These are phyloP conservation scores for Usnea hakonensis DNA, from an alignment of 495 filamentous ascomycete species.

Conservation along the genomic window DNA sequence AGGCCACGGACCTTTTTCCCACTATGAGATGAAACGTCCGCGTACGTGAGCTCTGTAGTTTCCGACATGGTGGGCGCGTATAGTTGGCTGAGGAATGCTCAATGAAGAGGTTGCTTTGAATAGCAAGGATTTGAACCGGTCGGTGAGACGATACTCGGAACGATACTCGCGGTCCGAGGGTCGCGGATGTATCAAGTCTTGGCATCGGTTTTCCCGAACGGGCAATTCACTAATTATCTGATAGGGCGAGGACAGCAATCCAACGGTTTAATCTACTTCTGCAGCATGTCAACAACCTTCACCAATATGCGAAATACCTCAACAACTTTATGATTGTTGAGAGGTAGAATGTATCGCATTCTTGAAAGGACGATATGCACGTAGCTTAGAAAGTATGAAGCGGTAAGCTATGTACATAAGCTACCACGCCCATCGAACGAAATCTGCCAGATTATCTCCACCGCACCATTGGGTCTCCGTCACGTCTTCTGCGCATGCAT, in stretches of 20 bases:
- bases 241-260: too few species aligned
- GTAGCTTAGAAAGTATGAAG: constrained; percentile 1
- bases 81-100: background rate
- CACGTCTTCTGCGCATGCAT: background rate
- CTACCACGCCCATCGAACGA: background rate
- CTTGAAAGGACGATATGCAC: background rate
- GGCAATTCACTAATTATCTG: background rate
- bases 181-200: constrained; percentile 10
- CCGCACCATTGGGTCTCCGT: background rate
- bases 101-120: background rate
- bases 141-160: background rate
- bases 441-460: background rate
- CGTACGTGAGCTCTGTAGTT: constrained; percentile 66
- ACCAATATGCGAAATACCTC: background rate
- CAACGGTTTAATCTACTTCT: too few species aligned
- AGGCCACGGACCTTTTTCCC: constrained; percentile 59
- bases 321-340: background rate
- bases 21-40: constrained; percentile 79
- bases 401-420: constrained; percentile 7
- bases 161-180: constrained; percentile 1
- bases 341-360: background rate
- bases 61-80: constrained; percentile 53
- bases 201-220: background rate
- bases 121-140: background rate
- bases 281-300: too few species aligned